These are phyloP conservation scores for Colletotrichum ledebouriae DNA, from an alignment of 2,329 filamentous ascomycete species.

Conservation along the genomic window DNA sequence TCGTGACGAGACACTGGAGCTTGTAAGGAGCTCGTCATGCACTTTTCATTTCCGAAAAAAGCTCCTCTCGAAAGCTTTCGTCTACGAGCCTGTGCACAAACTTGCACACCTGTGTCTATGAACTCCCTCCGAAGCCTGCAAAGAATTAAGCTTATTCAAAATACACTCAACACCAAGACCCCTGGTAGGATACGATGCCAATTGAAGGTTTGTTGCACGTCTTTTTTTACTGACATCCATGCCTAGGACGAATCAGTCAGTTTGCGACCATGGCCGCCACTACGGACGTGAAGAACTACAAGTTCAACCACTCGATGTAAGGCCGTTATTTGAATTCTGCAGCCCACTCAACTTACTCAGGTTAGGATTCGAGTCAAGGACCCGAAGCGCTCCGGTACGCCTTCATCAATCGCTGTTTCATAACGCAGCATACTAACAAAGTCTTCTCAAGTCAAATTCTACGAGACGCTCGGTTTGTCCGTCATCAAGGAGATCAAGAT, in stretches of 20 bases:
- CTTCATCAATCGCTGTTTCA: not conserved
- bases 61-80: constrained; percentile 16
- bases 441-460: constrained; percentile 80
- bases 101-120: constrained; percentile 28
- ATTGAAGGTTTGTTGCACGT: not conserved
- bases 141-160: constrained; percentile 39
- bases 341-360: constrained; percentile 38
- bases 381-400: constrained; percentile 79
- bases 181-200: not conserved
- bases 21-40: constrained; percentile 22
- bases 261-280: constrained; percentile 72
- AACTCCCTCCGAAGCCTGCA: constrained; percentile 37
- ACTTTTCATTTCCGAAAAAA: constrained; percentile 35
- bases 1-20: constrained; percentile 13
- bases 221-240: not conserved
- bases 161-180: constrained; percentile 25
- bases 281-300: constrained; percentile 83
- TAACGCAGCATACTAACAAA: constrained; percentile 16
- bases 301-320: constrained; percentile 87
- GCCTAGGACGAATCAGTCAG: constrained; percentile 32
- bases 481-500: constrained; percentile 84
- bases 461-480: constrained; percentile 91
- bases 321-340: constrained; percentile 39
- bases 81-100: constrained; percentile 19
- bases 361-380: constrained; percentile 93